Evolutionary conservation across 768 basidiomycete species (phyloP).

Genomic region (Tylopilus plumbeoviolaceoides): DNA sequence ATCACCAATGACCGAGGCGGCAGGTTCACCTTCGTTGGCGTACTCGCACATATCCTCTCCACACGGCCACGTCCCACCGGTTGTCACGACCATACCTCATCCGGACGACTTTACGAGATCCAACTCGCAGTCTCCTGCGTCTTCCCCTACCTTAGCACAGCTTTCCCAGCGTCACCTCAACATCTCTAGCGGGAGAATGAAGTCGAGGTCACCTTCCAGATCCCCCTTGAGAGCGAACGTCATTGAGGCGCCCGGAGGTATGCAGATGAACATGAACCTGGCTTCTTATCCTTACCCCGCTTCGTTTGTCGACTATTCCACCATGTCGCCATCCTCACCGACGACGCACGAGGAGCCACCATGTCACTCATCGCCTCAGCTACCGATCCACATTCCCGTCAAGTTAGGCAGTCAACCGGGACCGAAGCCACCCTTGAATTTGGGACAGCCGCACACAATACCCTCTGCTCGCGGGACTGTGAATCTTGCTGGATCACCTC

Average conservation of each 20-base stretch:
- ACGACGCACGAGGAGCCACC: conserved; percentile 14
- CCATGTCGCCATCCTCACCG: conserved; percentile 46
- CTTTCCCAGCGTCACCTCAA: conserved; percentile 25
- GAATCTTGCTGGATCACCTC: conserved; percentile 16
- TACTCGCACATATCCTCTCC: conserved; percentile 27
- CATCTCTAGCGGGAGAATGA: conserved; percentile 22
- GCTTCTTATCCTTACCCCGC: conserved; percentile 14
- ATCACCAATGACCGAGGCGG: neutral
- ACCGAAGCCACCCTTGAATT: conserved; percentile 7
- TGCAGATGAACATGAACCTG: conserved; percentile 12
- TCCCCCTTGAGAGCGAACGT: conserved; percentile 26
- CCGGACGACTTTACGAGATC: conserved; percentile 13
- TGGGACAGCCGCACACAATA: conserved; percentile 12
- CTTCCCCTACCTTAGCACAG: conserved; percentile 17
- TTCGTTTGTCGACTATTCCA: conserved; percentile 48
- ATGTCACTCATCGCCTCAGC: conserved; percentile 22
- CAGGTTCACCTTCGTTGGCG: conserved; percentile 11
- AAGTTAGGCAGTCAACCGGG: conserved; percentile 20
- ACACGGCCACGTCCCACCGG: conserved; percentile 49
- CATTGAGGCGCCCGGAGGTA: conserved; percentile 13
- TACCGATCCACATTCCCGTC: conserved; percentile 9
- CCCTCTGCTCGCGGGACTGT: conserved; percentile 12
- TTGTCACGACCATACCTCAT: conserved; percentile 42
- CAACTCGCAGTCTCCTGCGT: conserved; percentile 5
- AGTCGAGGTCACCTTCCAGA: conserved; percentile 29